Evolutionary conservation across 805 yeast species (phyloP).

Genomic region (Wickerhamiella sorbophila): DNA sequence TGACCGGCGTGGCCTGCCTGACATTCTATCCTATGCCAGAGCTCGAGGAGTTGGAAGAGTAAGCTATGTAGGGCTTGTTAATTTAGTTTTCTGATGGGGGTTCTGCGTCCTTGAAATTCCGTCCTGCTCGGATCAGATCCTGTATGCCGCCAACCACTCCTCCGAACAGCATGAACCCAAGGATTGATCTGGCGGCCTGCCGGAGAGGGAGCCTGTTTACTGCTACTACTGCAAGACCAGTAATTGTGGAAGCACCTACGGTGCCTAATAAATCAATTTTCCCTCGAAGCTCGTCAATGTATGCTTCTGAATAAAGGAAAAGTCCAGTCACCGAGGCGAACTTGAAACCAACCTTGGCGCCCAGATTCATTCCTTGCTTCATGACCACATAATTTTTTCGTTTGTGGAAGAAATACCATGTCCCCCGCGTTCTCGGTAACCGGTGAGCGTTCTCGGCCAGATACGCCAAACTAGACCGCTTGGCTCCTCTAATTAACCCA

Average conservation of each 20-base stretch:
- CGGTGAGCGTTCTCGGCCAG: constrained; percentile 74
- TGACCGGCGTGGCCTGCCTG: constrained; percentile 85
- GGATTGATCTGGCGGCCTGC: constrained; percentile 23
- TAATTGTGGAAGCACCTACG: constrained; percentile 37
- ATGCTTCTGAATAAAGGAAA: constrained; percentile 49
- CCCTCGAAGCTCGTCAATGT: constrained; percentile 40
- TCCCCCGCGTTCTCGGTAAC: constrained; percentile 60
- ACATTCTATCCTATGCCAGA: constrained; percentile 65
- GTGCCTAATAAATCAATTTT: constrained; percentile 50
- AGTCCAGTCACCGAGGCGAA: constrained; percentile 33
- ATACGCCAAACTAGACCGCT: constrained; percentile 40
- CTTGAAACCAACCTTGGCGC: constrained; percentile 31
- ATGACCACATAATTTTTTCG: constrained; percentile 65
- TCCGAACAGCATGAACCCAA: constrained; percentile 47
- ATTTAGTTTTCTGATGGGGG: not conserved
- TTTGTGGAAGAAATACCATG: constrained; percentile 82
- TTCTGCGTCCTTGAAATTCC: not conserved
- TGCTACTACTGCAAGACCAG: constrained; percentile 40
- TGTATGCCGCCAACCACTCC: constrained; percentile 47
- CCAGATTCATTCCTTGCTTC: constrained; percentile 37
- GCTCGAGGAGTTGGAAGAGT: constrained; percentile 52
- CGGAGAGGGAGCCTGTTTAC: constrained; percentile 23
- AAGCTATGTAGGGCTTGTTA: constrained; percentile 4
- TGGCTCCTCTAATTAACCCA: constrained; percentile 51
- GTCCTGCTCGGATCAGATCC: constrained; percentile 30